Conservation (phyloP, 148 eudicot species). For the Vaccinium vitisidaea region DNA sequence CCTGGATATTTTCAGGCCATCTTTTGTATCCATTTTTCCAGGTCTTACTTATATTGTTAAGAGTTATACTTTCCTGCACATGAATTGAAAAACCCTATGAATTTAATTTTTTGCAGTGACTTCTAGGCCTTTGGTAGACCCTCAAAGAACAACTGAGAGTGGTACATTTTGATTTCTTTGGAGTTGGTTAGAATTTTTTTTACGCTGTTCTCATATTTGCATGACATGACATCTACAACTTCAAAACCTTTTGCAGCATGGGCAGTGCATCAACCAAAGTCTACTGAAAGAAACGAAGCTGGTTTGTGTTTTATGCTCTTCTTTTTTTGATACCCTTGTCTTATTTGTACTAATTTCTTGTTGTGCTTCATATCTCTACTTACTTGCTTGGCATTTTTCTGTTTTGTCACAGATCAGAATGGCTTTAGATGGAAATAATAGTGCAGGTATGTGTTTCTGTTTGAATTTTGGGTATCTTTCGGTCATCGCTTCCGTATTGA, state of each 20-base stretch:
- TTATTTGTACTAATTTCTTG: too few relatives aligned
- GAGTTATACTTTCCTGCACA: not conserved
- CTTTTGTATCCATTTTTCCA: too few relatives aligned
- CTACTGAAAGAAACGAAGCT: not conserved
- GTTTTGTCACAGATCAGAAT: too few relatives aligned
- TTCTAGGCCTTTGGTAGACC: not conserved
- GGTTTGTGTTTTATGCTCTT: not conserved
- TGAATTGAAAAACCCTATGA: not conserved
- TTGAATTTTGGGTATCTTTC: too few relatives aligned
- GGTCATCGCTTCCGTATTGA: too few relatives aligned
- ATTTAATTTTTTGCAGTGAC: not conserved
- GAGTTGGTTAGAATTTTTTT: not conserved
- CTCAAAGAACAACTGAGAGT: not conserved
- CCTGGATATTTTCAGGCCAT: too few relatives aligned
- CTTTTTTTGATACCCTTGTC: not conserved
- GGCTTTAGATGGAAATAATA: too few relatives aligned
- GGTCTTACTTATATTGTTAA: not conserved
- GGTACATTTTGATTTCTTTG: not conserved
- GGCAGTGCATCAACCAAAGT: not conserved
- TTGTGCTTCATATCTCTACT: too few relatives aligned
- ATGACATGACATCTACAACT: not conserved
- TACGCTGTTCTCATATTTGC: not conserved
- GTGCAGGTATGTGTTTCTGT: too few relatives aligned
- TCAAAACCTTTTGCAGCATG: not conserved
- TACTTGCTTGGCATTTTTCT: too few relatives aligned